phyloP scores from a whole-genome alignment of 2,329 filamentous ascomycete genomes.

The Torrubiella hemipterigena region DNA sequence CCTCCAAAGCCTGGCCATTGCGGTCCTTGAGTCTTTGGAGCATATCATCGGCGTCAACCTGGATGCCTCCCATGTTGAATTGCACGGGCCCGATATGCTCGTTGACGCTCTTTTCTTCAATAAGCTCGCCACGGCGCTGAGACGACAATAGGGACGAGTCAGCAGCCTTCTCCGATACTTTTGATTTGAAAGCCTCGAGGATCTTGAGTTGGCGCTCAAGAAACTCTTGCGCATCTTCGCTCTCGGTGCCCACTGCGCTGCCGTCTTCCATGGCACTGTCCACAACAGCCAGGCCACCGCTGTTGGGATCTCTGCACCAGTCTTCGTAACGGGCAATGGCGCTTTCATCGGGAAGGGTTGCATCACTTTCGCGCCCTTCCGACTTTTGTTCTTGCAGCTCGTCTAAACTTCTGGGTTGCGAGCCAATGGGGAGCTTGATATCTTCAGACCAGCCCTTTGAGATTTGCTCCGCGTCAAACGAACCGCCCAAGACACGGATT shows the following conservation, averaged over 20 bases:
- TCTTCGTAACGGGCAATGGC: conserved; percentile 67
- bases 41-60: conserved; percentile 92
- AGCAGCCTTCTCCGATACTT: conserved; percentile 33
- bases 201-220: conserved; percentile 62
- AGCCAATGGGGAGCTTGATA: conserved; percentile 44
- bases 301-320: conserved; percentile 63
- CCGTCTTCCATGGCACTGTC: conserved; percentile 26
- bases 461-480: conserved; percentile 80
- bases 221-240: conserved; percentile 63
- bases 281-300: conserved; percentile 36
- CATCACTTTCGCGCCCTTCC: conserved; percentile 9
- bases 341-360: conserved; percentile 20
- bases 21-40: conserved; percentile 67
- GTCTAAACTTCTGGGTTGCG: conserved; percentile 11
- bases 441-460: conserved; percentile 80
- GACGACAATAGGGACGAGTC: conserved; percentile 12
- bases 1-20: conserved; percentile 37
- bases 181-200: conserved; percentile 53
- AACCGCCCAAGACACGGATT: conserved; percentile 81
- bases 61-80: conserved; percentile 94
- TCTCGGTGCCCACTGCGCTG: conserved; percentile 20
- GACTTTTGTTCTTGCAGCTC: conserved; percentile 11
- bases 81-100: conserved; percentile 90
- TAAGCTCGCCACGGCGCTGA: conserved; percentile 17
- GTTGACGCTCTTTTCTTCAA: conserved; percentile 39